These are phyloP conservation scores for Parietaria judaica DNA, from an alignment of 306 rosid genomes.

Conservation along the genomic window DNA sequence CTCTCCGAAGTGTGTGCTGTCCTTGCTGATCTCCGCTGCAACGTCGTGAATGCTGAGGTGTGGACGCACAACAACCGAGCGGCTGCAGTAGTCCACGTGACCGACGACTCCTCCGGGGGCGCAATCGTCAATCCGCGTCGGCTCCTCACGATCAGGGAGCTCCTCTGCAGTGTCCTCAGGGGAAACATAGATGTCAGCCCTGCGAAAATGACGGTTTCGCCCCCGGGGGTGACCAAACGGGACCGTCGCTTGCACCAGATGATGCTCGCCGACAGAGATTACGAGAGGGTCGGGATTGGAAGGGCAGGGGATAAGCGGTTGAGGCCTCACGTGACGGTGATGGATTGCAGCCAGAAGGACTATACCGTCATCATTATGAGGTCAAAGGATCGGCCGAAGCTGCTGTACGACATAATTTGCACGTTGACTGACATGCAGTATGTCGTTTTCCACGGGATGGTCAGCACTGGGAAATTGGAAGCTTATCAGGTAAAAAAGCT, in stretches of 20 bases:
- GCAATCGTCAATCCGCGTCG: constrained; percentile 62
- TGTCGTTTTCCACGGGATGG: constrained; percentile 86
- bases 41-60: constrained; percentile 78
- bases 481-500: constrained; percentile 63
- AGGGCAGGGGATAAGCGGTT: constrained; percentile 34
- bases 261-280: constrained; percentile 93
- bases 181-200: constrained; percentile 61
- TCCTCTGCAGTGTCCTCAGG: constrained; percentile 71
- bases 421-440: constrained; percentile 95
- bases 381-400: constrained; percentile 79
- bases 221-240: constrained; percentile 66
- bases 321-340: constrained; percentile 57
- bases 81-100: constrained; percentile 88
- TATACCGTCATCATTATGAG: constrained; percentile 73
- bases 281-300: constrained; percentile 47
- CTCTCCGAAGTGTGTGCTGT: constrained; percentile 93
- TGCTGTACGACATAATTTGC: constrained; percentile 87
- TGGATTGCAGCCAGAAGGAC: constrained; percentile 72
- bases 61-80: constrained; percentile 97
- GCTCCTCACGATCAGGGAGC: constrained; percentile 58
- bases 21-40: constrained; percentile 81
- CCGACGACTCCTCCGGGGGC: constrained; percentile 54
- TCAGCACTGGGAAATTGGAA: constrained; percentile 55
- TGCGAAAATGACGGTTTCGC: constrained; percentile 63
- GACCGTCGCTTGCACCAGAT: constrained; percentile 90